Evolutionary conservation across 2,329 filamentous ascomycete genomes (phyloP).

Genomic region (Aureobasidium sp.): DNA sequence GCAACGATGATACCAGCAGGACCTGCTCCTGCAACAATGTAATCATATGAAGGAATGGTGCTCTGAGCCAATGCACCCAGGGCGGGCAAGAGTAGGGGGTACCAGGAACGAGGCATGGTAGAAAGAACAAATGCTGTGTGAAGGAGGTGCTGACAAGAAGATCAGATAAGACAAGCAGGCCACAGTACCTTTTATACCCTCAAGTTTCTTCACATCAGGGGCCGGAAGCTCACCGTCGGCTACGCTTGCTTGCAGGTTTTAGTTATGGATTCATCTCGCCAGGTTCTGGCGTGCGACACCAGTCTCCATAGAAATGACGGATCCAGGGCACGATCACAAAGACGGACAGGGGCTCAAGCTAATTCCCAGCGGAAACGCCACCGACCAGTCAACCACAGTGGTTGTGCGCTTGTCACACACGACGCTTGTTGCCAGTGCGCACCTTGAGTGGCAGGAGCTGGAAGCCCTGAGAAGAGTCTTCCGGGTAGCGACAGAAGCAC

Average conservation of each 20-base stretch:
- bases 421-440: no score
- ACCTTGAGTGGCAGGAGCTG: no score
- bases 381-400: background rate
- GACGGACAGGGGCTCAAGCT: background rate
- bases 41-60: conserved; percentile 7
- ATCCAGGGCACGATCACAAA: background rate
- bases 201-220: no score
- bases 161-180: background rate
- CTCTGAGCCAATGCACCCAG: background rate
- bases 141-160: background rate
- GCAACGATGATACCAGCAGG: conserved; percentile 49
- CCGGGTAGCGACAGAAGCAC: no score
- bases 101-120: background rate
- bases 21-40: conserved; percentile 45
- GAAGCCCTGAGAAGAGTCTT: no score
- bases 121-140: background rate
- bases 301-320: rapidly evolving
- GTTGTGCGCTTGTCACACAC: no score
- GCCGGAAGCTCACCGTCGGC: no score
- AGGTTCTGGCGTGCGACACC: background rate
- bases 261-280: background rate
- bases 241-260: background rate
- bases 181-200: background rate
- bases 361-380: background rate
- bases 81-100: background rate